phyloP scores from a whole-genome alignment of 805 yeast species.

The Zygosaccharomyces lentus region DNA sequence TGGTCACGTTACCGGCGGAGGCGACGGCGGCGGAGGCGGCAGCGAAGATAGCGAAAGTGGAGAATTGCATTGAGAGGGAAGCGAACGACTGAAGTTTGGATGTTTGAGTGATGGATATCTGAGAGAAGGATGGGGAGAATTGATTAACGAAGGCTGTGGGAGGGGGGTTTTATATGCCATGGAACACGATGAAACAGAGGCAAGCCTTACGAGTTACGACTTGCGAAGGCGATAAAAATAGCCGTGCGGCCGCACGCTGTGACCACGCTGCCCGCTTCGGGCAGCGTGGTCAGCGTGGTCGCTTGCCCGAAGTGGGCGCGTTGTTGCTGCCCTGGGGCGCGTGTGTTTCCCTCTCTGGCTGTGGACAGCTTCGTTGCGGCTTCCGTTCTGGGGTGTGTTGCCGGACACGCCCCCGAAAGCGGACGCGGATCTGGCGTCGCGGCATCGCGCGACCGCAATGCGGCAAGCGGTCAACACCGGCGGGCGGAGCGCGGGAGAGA shows the following conservation, averaged over 20 bases:
- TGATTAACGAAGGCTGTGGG: not conserved
- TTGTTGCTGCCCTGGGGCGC: not conserved
- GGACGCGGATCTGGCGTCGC: not conserved
- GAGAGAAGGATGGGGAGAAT: not conserved
- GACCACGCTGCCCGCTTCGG: not conserved
- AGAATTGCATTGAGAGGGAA: slow-evolving; percentile 37
- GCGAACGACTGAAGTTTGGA: slow-evolving; percentile 31
- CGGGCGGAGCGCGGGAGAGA: too few relatives aligned
- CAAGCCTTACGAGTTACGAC: too few relatives aligned
- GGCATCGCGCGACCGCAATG: not conserved
- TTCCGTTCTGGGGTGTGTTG: too few relatives aligned
- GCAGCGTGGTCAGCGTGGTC: too few relatives aligned
- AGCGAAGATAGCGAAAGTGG: slow-evolving; percentile 38
- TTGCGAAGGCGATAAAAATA: not conserved
- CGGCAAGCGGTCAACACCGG: too few relatives aligned
- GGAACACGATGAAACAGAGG: not conserved
- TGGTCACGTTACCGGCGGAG: slow-evolving; percentile 23
- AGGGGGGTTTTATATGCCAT: not conserved
- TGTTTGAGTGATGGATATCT: slow-evolving; percentile 18
- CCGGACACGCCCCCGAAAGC: not conserved
- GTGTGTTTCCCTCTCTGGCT: not conserved
- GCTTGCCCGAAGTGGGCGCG: too few relatives aligned
- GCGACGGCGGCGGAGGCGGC: slow-evolving; percentile 34
- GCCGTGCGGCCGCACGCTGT: not conserved
- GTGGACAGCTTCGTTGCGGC: too few relatives aligned